Percentiles rank a stretch among this genome's conserved stretches.
Conservation (phyloP, 1,284 basidiomycete genomes). For the Cutaneotrichosporon mucoides region DNA sequence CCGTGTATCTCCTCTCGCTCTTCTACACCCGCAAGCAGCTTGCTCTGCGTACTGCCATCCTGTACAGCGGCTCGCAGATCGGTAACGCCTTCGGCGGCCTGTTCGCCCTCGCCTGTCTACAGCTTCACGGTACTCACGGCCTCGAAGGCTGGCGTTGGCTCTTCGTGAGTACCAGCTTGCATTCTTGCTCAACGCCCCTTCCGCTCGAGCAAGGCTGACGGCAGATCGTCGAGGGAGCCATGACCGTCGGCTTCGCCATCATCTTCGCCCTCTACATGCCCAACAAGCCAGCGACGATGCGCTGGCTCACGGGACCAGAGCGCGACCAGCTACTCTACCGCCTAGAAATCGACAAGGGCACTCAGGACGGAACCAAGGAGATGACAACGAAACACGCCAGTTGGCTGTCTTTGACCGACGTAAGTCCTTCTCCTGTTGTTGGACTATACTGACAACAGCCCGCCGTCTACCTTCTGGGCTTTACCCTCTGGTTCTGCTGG, state of each 20-base stretch:
- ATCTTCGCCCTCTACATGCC: slow-evolving; percentile 39
- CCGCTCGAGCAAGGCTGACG: no score
- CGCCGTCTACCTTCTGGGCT: slow-evolving; percentile 39
- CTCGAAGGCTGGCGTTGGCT: slow-evolving; percentile 43
- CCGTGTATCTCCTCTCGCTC: slow-evolving; percentile 32
- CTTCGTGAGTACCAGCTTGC: slow-evolving; percentile 8
- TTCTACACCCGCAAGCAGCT: slow-evolving; percentile 43
- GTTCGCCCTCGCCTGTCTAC: slow-evolving; percentile 27
- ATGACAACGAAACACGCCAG: slow-evolving; percentile 25
- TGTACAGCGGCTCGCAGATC: slow-evolving; percentile 40
- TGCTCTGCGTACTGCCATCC: slow-evolving; percentile 28
- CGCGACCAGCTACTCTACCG: slow-evolving; percentile 36
- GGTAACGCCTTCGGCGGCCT: slow-evolving; percentile 42
- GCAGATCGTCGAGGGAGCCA: slow-evolving; percentile 26
- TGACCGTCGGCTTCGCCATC: slow-evolving; percentile 33
- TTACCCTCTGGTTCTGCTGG: slow-evolving; percentile 20
- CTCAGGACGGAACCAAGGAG: slow-evolving; percentile 34
- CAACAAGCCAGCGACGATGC: slow-evolving; percentile 35
- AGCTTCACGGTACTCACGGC: slow-evolving; percentile 32
- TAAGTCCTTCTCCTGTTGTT: background rate
- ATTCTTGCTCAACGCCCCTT: no score
- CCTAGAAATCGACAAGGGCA: slow-evolving; percentile 34
- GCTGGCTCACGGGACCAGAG: slow-evolving; percentile 35
- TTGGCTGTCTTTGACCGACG: slow-evolving; percentile 34
- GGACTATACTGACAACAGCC: background rate